Evolutionary conservation across 2,329 filamentous ascomycete genomes (phyloP), one percentile per base, ranked within the genome.

Genomic region (Cladosporium sp.): DNA sequence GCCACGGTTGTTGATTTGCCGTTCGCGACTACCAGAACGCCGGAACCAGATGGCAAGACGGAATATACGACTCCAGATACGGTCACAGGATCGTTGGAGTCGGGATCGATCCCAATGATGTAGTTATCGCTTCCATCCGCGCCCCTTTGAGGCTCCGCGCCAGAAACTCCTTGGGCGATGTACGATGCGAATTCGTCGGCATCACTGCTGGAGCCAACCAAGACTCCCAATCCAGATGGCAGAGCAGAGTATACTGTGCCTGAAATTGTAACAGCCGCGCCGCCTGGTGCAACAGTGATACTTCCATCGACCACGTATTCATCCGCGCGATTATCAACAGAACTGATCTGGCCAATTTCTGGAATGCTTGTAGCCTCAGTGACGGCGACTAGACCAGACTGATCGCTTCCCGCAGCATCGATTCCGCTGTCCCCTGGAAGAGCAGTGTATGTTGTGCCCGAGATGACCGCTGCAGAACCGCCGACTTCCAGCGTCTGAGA

Each of bases 251-350:
- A 50, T 3, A 38, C 39, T 3, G 32, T 35, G 8, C 39, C 39
- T 3, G 40, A 50, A 7, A 50, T 29, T 3, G 40, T 42, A 12
- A 16, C 30, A 7, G 22, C 39, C 18, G 38, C n/a, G 13, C 47
- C 30, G 11, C 47, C 47, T 8, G 47, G 19, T 8, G 29, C 13
- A 11, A 50, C 39, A 2, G 47, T 50, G 30, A 50, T 32, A 25
- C 39, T 50, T 8, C 47, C 39, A 11, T 36, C 47, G 12, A 50
- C 30, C 1, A 50, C 47, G 35, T 50, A 50, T 32, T 18, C 38
- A 22, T 19, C 45, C 15, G 36, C 35, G 8, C 11, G 13, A 9
- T 16, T 33, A 12, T 48, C 36, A 4, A 39, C 18, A n/a, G 19
- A 18, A 13, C 29, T 33, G 15, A 39, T 16, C 16, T 20, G 15